Evolutionary conservation across 1,139 yeast species (phyloP), one percentile per base, ranked within the genome.

Genomic region (Diutina catenulata): DNA sequence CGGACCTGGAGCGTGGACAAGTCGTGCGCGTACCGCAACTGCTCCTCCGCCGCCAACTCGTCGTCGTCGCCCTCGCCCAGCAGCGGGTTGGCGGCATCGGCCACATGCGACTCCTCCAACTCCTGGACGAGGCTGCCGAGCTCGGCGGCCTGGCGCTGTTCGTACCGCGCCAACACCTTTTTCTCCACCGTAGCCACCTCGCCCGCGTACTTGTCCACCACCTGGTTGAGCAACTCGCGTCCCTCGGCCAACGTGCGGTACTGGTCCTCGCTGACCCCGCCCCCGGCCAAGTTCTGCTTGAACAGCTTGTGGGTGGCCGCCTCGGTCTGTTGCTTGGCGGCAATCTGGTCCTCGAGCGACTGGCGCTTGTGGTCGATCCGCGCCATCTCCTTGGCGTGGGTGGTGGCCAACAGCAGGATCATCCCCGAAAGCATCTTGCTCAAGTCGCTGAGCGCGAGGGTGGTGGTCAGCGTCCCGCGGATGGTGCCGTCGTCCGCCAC

Each of bases 1-100:
- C 65, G 59, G 28, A 73, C 48, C 52, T 80, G 88, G 37, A 75
- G 52, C 27, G 64, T 53, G 1, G 80, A 64, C 41, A 80, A 58
- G 42, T 74, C 70, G 13, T 62, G 43, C 3, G 68, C 62, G 31
- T 50, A 43, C 20, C 51, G 51, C 43, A 43, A 42, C 22, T 36
- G 36, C 36, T 52, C 37, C 13, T 31, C 35, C 18, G 24, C 11
- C 7, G 25, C 18, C 7, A 31, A 18, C 22, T 18, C 33, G 24
- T 24, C 28, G 28, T 41, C 39, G 4, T 38, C 42, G 9, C 44
- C 42, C 5, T 40, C 38, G n/a, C 39, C 39, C 13, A 38, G 41
- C 45, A 40, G 50, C 19, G 33, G n/a, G 23, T 29, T n/a, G 4
- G 25, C 35, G 7, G n/a, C 15, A 18, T 31, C 35, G 19, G 38